These are phyloP conservation scores for Panaeolus cyanescens DNA, from an alignment of 768 basidiomycete genomes.

Conservation along the genomic window DNA sequence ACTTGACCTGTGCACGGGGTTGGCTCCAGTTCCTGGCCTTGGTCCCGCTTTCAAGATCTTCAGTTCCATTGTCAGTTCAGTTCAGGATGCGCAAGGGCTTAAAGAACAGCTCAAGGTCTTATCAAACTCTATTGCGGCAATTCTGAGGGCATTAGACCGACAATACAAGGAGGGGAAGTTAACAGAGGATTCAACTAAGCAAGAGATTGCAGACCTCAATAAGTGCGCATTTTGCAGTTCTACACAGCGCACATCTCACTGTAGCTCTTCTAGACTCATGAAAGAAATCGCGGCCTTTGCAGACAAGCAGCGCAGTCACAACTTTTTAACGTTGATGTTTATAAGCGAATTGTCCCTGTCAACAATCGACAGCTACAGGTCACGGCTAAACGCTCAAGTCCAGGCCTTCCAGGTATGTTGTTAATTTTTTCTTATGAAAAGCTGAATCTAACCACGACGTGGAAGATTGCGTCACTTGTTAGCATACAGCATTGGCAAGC, in stretches of 20 bases:
- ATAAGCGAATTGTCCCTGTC: not conserved
- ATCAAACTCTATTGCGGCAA: not conserved
- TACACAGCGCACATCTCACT: not conserved
- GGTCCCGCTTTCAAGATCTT: not conserved
- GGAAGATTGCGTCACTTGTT: conserved; percentile 12
- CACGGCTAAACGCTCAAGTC: conserved; percentile 9
- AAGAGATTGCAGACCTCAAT: not conserved
- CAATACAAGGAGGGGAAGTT: not conserved
- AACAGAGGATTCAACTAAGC: not conserved
- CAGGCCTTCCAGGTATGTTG: conserved; percentile 15
- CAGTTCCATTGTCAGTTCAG: not conserved
- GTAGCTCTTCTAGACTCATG: conserved; percentile 6
- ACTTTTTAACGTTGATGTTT: conserved; percentile 11
- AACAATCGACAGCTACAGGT: conserved; percentile 15
- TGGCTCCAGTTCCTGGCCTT: not conserved
- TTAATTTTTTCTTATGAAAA: not conserved
- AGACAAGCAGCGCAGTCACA: conserved; percentile 3
- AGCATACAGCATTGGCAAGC: conserved; percentile 16
- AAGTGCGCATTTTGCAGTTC: not conserved
- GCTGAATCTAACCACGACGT: not conserved
- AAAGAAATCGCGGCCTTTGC: conserved; percentile 11
- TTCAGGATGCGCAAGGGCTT: not conserved
- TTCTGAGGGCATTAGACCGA: not conserved
- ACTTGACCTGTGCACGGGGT: not conserved
- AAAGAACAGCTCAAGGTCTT: not conserved